phyloP scores from a whole-genome alignment of 2,329 filamentous ascomycete species.

The Exophiala calicioides region DNA sequence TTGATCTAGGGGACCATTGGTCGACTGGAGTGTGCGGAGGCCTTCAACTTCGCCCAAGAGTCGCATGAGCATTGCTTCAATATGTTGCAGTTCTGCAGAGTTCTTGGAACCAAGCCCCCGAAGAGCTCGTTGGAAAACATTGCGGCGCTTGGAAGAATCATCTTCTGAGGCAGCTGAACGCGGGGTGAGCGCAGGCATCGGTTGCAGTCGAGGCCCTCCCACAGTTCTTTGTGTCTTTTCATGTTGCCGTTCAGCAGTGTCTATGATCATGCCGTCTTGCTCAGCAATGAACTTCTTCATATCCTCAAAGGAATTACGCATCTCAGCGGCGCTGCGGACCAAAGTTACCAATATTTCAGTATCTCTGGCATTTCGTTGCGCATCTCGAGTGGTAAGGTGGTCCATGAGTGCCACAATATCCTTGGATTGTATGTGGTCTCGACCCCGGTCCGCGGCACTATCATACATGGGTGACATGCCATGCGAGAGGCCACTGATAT shows the following conservation, averaged over 20 bases:
- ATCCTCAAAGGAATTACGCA: constrained; percentile 94
- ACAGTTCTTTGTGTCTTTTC: constrained; percentile 82
- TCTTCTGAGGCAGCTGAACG: constrained; percentile 54
- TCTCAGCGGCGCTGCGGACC: constrained; percentile 90
- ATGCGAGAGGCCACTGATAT: constrained; percentile 83
- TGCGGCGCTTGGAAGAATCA: constrained; percentile 77
- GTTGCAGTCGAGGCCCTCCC: constrained; percentile 81
- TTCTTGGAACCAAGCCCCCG: constrained; percentile 88
- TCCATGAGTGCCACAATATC: constrained; percentile 98
- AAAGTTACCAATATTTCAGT: constrained; percentile 95
- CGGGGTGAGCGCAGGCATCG: constrained; percentile 61
- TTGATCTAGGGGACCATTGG: constrained; percentile 33
- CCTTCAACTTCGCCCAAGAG: constrained; percentile 89
- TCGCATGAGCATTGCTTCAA: constrained; percentile 89
- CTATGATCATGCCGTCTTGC: constrained; percentile 86
- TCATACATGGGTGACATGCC: constrained; percentile 94
- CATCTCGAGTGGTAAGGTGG: constrained; percentile 94
- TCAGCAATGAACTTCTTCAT: constrained; percentile 90
- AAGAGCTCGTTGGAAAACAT: constrained; percentile 90
- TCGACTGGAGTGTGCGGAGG: constrained; percentile 62
- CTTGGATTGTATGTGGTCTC: constrained; percentile 91
- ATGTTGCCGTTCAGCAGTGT: constrained; percentile 81
- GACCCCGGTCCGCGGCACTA: constrained; percentile 78
- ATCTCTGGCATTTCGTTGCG: constrained; percentile 91
- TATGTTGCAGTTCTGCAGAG: constrained; percentile 80